These are phyloP conservation scores for Albugo laibachii DNA, from an alignment of 352 stramenopile genomes.

Conservation along the genomic window DNA sequence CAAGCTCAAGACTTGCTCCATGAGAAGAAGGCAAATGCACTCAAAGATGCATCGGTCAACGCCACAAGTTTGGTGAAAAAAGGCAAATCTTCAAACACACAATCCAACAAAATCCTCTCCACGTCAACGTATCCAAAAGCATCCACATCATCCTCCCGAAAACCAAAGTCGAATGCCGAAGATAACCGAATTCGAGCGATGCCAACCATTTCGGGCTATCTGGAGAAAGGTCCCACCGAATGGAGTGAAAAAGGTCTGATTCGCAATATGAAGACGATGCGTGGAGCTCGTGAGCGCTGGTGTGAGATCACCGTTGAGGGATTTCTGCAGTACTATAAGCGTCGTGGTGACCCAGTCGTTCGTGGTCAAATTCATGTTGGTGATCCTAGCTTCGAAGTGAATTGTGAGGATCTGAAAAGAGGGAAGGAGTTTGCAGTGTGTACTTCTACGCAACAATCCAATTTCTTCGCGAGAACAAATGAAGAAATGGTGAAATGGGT, in stretches of 20 bases:
- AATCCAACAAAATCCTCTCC: neutral
- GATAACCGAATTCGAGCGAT: conserved; percentile 28
- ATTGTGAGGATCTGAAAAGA: conserved; percentile 51
- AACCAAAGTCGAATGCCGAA: conserved; percentile 4
- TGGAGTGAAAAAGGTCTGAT: conserved; percentile 61
- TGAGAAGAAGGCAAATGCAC: conserved; percentile 19
- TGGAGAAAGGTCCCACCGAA: conserved; percentile 76
- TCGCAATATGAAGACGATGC: conserved; percentile 74
- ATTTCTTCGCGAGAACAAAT: conserved; percentile 60
- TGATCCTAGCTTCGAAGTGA: conserved; percentile 62
- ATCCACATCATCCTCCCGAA: conserved; percentile 6
- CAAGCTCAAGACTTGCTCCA: conserved; percentile 45
- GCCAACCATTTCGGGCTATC: conserved; percentile 47
- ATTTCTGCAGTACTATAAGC: conserved; percentile 74
- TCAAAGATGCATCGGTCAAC: too few species aligned
- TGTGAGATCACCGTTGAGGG: conserved; percentile 56
- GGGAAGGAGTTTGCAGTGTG: conserved; percentile 64
- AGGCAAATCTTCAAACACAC: too few species aligned
- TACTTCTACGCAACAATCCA: conserved; percentile 67
- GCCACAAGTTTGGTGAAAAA: too few species aligned
- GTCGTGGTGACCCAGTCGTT: conserved; percentile 58
- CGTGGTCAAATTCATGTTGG: conserved; percentile 62
- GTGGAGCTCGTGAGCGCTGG: conserved; percentile 63
- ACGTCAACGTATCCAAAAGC: neutral
- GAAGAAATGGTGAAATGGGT: conserved; percentile 65